Conservation (phyloP, 441 rosid species). For the Erysimum cheiri region DNA sequence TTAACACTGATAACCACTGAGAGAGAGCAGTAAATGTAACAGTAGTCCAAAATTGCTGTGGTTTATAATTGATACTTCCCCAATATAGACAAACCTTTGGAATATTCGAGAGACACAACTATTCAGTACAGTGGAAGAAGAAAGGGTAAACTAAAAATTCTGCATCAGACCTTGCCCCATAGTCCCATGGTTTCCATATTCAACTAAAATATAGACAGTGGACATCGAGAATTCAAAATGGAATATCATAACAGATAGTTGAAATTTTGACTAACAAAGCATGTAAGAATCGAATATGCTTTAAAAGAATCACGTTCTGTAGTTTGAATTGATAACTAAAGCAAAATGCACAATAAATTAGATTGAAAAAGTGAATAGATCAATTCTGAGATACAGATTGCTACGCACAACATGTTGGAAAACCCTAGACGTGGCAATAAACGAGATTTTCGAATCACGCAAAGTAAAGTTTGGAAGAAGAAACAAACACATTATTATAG, state of each 20-base stretch:
- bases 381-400: not conserved
- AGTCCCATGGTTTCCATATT: not conserved
- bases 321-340: not conserved
- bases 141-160: not conserved
- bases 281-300: not conserved
- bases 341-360: not conserved
- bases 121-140: conserved; percentile 5
- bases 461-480: not conserved
- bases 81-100: not conserved
- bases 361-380: not conserved
- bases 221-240: not conserved
- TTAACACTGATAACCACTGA: conserved; percentile 26
- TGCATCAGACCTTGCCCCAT: not conserved
- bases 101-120: conserved; percentile 21
- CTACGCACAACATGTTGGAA: not conserved
- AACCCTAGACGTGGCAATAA: not conserved
- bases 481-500: not conserved
- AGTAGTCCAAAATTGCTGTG: not conserved
- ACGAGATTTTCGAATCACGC: not conserved
- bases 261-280: too few relatives aligned
- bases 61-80: conserved; percentile 9
- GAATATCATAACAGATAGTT: too few relatives aligned
- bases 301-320: not conserved
- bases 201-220: not conserved
- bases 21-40: conserved; percentile 25